phyloP scores from a whole-genome alignment of 495 filamentous ascomycete species.

The Annulohypoxylon stygium region DNA sequence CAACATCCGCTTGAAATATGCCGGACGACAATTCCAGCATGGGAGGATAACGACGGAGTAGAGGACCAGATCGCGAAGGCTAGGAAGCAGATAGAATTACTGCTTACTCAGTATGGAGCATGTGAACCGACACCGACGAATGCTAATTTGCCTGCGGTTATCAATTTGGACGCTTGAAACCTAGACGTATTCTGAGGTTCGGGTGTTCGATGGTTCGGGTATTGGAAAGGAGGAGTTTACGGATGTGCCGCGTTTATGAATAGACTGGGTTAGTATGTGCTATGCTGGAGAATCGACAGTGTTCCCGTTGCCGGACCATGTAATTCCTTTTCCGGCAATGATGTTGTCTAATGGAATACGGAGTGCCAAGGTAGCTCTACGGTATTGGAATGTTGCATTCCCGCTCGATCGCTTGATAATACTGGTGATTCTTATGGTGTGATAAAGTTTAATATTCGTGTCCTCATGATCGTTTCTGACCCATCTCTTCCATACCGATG shows the following conservation, averaged over 20 bases:
- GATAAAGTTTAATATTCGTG: slow-evolving; percentile 12
- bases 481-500: slow-evolving; percentile 75
- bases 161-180: not conserved
- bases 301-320: not conserved
- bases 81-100: slow-evolving; percentile 22
- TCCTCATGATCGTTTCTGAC: slow-evolving; percentile 69
- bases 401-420: slow-evolving; percentile 4
- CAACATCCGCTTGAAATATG: slow-evolving; percentile 38
- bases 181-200: not conserved
- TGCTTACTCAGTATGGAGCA: slow-evolving; percentile 38
- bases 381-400: not conserved
- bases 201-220: not conserved
- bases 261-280: not conserved
- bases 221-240: not conserved
- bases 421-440: slow-evolving; percentile 28
- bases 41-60: not conserved
- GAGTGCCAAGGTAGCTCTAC: not conserved
- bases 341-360: not conserved
- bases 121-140: not conserved
- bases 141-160: not conserved
- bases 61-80: slow-evolving; percentile 18
- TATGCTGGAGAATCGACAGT: slow-evolving; percentile 4
- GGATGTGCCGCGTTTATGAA: not conserved
- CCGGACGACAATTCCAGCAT: not conserved
- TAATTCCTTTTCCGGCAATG: not conserved